Percentiles rank a stretch among this genome's conserved stretches.
These are phyloP conservation scores for Colletotrichum tamarilloi DNA, from an alignment of 2,329 filamentous ascomycete species.

Conservation along the genomic window DNA sequence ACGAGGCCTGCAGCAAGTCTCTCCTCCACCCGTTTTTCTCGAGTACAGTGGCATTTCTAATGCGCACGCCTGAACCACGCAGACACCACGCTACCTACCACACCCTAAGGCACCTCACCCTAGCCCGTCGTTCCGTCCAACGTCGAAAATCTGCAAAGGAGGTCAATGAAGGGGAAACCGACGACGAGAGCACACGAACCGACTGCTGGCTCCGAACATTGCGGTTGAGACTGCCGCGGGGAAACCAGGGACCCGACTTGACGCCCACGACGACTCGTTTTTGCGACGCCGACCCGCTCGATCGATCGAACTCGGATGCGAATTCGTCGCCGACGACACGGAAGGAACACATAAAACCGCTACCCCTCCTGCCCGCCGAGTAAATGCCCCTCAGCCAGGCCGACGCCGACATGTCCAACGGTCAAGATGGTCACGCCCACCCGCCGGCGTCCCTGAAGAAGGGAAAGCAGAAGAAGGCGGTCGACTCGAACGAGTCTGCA, in stretches of 20 bases:
- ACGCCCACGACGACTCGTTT: conserved; percentile 12
- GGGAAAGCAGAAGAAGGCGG: conserved; percentile 83
- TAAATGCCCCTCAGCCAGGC: conserved; percentile 53
- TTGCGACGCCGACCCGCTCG: conserved; percentile 31
- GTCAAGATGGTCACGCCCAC: conserved; percentile 52
- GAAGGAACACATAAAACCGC: neutral
- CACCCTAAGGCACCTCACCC: conserved; percentile 20
- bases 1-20: conserved; percentile 26
- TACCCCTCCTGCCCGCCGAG: conserved; percentile 19
- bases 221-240: neutral
- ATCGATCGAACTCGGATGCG: conserved; percentile 36
- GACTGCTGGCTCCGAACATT: conserved; percentile 8
- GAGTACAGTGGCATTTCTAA: conserved; percentile 37
- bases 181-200: conserved; percentile 1
- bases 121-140: conserved; percentile 20
- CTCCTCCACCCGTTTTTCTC: conserved; percentile 35
- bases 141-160: conserved; percentile 21
- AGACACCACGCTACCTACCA: neutral
- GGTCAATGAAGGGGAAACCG: conserved; percentile 23
- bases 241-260: neutral
- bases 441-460: conserved; percentile 71
- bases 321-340: conserved; percentile 28
- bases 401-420: conserved; percentile 55
- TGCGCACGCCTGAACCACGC: conserved; percentile 30
- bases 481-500: conserved; percentile 89